phyloP scores from a whole-genome alignment of 108 stramenopile species.

The Aurantiochytrium sp. region DNA sequence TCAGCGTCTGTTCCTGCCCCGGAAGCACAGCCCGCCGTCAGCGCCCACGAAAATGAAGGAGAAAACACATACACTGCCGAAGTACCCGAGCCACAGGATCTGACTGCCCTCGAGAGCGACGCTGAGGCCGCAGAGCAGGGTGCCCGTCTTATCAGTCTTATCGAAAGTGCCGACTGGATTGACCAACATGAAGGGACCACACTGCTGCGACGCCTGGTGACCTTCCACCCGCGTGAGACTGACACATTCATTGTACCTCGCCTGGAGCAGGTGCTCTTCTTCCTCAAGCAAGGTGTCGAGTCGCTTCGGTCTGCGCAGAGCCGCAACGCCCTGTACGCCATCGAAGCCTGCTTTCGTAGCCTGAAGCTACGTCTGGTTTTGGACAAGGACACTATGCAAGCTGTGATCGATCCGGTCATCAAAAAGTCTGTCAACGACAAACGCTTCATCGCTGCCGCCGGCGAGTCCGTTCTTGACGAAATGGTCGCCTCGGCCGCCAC shows the following conservation, averaged over 20 bases:
- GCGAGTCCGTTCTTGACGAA: neutral
- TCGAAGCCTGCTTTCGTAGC: neutral
- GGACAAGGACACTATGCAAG: neutral
- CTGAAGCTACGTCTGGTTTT: neutral
- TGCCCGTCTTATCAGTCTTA: neutral
- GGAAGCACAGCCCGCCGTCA: too few species aligned
- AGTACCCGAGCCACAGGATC: neutral
- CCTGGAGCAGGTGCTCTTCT: neutral
- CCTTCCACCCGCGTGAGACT: neutral
- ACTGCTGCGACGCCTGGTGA: neutral
- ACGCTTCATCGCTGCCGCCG: constrained; percentile 6
- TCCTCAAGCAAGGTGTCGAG: neutral
- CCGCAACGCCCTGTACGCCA: neutral
- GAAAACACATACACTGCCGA: neutral
- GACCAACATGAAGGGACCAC: neutral
- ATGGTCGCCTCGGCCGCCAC: neutral
- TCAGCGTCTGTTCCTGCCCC: too few species aligned
- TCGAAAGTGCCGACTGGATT: neutral
- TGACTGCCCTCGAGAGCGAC: neutral
- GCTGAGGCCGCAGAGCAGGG: neutral
- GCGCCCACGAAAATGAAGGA: too few species aligned
- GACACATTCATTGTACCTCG: neutral
- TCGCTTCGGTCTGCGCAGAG: constrained; percentile 5
- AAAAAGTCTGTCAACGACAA: neutral
- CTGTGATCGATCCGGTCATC: neutral